Evolutionary conservation across 768 basidiomycete species (phyloP).

Genomic region (Lactarius indigo): DNA sequence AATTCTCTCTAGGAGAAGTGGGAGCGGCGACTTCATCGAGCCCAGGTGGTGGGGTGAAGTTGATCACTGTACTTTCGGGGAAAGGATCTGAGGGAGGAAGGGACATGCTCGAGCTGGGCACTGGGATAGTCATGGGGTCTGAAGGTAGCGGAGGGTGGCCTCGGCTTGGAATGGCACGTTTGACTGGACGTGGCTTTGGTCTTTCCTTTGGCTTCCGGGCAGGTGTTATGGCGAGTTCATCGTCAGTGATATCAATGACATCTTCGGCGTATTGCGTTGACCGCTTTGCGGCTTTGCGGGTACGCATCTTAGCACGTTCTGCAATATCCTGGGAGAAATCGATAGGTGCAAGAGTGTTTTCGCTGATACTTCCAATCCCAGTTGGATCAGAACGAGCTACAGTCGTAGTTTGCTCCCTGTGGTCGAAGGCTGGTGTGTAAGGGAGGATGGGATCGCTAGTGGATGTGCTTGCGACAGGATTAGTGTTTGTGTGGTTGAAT

Average conservation of each 20-base stretch:
- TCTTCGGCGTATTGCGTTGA: conserved; percentile 18
- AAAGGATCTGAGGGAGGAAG: conserved; percentile 30
- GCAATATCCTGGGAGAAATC: conserved; percentile 31
- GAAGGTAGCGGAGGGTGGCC: conserved; percentile 16
- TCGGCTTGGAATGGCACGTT: conserved; percentile 19
- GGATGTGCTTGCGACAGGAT: conserved; percentile 1
- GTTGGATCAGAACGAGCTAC: conserved; percentile 6
- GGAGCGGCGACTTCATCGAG: conserved; percentile 3
- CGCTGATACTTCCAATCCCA: not conserved
- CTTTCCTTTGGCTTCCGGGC: conserved; percentile 8
- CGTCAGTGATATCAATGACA: conserved; percentile 33
- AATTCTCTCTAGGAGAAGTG: conserved; percentile 2
- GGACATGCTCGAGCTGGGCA: conserved; percentile 29
- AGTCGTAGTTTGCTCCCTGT: not conserved
- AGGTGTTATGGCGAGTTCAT: conserved; percentile 29
- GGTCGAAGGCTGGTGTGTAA: conserved; percentile 10
- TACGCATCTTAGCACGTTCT: conserved; percentile 34
- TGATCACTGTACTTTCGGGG: conserved; percentile 22
- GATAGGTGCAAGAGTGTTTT: not conserved
- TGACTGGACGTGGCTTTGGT: conserved; percentile 18
- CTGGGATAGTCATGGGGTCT: conserved; percentile 27
- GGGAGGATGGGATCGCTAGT: conserved; percentile 17
- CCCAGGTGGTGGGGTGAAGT: conserved; percentile 12
- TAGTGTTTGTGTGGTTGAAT: conserved; percentile 8
- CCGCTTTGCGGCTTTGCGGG: conserved; percentile 27